Base-by-base conservation (phyloP, 495 filamentous ascomycete species). In the Podospora fimiseda region DNA sequence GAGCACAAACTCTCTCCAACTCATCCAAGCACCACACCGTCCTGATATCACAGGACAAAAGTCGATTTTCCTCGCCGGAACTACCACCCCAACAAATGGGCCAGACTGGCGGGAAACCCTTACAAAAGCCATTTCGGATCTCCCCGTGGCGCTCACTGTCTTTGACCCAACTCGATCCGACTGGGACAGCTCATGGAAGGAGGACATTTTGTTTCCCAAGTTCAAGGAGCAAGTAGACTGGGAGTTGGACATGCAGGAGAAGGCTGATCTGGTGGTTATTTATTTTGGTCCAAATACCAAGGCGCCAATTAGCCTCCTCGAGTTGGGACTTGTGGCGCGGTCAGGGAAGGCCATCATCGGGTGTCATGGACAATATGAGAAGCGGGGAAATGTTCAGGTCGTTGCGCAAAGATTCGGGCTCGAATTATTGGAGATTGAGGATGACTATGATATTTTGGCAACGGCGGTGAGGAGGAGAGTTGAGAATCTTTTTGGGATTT, bases 171-270 rank as follows among this genome's bases (percentile, higher is more conserved):
- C 72, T 11, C 74, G 79, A 0, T 44, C 61, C 2, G 71, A 80
- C 57, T 85, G 80, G 81, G 72, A 83, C 60, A 58, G 63, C 44
- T 71, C 62, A 18, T 80, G 78, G 76, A 52, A 21, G 1, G 71
- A 80, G 44, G 73, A 79, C 16, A 63, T 73, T 19, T 45, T 60
- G 0, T 74, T 70, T 48, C 37, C 50, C 0, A 72, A 68, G 0
- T 84, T 77, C 56, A 59, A 61, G 1, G 61, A 75, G 53, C 82
- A 85, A 60, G 78, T 81, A 0, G 65, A 74, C 36, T 84, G 80
- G 80, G 80, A 86, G 64, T 67, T 84, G 9, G 69, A 78, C 16
- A 78, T 70, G 61, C 72, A 78, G 50, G 75, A 79, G 38, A 49
- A 40, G 0, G 77, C 76, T 6, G 74, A 80, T 51, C 48, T 83